These are phyloP conservation scores for Penicillium longicatenatum DNA, from an alignment of 495 filamentous ascomycete genomes.

Conservation along the genomic window DNA sequence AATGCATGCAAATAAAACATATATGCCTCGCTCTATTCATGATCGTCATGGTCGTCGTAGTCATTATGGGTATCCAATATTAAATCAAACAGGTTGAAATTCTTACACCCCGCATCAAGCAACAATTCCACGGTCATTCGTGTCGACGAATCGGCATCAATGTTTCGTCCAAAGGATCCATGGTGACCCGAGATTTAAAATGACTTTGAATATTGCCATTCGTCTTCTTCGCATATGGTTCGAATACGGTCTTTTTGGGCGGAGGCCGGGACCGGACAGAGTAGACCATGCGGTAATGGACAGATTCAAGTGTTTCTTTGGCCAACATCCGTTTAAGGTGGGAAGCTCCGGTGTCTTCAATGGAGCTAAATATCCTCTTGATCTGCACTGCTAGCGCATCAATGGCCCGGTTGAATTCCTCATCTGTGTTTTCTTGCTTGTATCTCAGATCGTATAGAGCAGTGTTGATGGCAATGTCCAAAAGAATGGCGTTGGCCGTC, in stretches of 20 bases:
- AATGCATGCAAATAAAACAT: constrained; percentile 11
- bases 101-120: background rate
- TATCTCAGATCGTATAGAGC: constrained; percentile 44
- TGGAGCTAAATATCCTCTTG: constrained; percentile 66
- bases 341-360: constrained; percentile 73
- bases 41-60: background rate
- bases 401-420: constrained; percentile 65
- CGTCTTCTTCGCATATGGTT: constrained; percentile 27
- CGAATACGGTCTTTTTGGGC: constrained; percentile 60
- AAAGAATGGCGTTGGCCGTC: constrained; percentile 59
- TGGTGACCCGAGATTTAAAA: no score
- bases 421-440: constrained; percentile 36
- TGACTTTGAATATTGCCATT: constrained; percentile 15
- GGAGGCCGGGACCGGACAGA: constrained; percentile 67
- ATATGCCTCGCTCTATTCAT: constrained; percentile 6
- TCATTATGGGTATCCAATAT: background rate
- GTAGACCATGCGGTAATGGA: constrained; percentile 70
- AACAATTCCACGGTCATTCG: background rate
- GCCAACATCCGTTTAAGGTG: constrained; percentile 71
- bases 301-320: constrained; percentile 68
- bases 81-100: background rate
- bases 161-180: background rate
- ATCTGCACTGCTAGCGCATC: constrained; percentile 66
- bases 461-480: constrained; percentile 74
- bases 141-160: background rate